Evolutionary conservation across 2,329 filamentous ascomycete species (phyloP).

Genomic region (Aspergillus alliaceus): DNA sequence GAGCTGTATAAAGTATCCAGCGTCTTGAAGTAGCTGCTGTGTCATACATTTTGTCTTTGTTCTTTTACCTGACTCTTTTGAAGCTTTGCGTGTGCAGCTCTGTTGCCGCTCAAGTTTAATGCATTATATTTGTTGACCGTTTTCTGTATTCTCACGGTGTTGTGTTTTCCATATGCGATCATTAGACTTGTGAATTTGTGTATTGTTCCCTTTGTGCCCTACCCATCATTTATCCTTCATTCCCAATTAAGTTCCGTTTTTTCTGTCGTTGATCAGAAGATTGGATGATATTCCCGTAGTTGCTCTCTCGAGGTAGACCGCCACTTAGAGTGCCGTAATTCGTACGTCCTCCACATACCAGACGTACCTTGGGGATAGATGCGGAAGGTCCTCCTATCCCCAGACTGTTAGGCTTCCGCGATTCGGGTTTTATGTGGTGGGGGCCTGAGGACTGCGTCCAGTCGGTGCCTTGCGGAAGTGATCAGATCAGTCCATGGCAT

Average conservation of each 20-base stretch:
- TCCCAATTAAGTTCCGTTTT: background rate
- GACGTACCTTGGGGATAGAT: too few species aligned
- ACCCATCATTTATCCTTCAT: background rate
- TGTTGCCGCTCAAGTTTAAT: slow-evolving; percentile 33
- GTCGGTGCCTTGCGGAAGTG: background rate
- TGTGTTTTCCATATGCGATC: slow-evolving; percentile 26
- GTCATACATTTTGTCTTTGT: slow-evolving; percentile 18
- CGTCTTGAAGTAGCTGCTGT: slow-evolving; percentile 19
- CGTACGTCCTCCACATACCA: background rate
- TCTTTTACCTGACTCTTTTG: slow-evolving; percentile 14
- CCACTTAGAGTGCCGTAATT: background rate
- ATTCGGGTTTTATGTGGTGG: background rate
- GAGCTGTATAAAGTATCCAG: slow-evolving; percentile 37
- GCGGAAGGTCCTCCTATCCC: too few species aligned
- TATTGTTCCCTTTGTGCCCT: slow-evolving; percentile 15
- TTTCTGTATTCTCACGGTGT: slow-evolving; percentile 30
- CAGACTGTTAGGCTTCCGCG: too few species aligned
- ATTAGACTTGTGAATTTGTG: slow-evolving; percentile 29
- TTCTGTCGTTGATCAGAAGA: background rate
- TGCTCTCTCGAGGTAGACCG: background rate
- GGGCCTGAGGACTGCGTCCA: background rate
- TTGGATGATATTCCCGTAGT: background rate
- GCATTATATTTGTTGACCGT: slow-evolving; percentile 33
- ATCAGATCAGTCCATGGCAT: background rate
- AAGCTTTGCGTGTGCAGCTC: slow-evolving; percentile 27